A percentile compares a stretch with the other conserved stretches of the same genome.
Evolutionary conservation across 2,329 filamentous ascomycete genomes (phyloP).

Genomic region (Cercospora citrullina): DNA sequence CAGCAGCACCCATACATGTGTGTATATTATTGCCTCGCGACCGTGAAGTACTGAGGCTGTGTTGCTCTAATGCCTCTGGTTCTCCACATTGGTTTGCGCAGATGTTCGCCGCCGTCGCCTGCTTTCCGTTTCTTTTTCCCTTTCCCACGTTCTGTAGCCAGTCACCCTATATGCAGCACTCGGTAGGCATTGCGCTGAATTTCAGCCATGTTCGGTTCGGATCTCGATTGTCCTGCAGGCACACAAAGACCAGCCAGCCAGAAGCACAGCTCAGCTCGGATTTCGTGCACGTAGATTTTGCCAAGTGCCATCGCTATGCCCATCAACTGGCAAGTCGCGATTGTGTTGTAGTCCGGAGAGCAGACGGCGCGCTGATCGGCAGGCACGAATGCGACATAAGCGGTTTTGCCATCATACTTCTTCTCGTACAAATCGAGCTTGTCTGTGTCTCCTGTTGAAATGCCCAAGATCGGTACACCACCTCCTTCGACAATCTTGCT

Average conservation of each 20-base stretch:
- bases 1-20: not conserved
- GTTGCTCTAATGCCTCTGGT: not conserved
- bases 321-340: slow-evolving; percentile 23
- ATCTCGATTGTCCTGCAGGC: not conserved
- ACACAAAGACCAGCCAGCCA: slow-evolving; percentile 19
- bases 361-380: slow-evolving; percentile 8
- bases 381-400: slow-evolving; percentile 15
- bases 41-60: not conserved
- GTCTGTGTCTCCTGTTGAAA: slow-evolving; percentile 20
- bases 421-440: slow-evolving; percentile 19
- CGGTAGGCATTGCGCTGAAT: slow-evolving; percentile 18
- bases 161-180: not conserved
- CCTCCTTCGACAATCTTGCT: slow-evolving; percentile 7
- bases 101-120: not conserved
- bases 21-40: not conserved
- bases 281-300: slow-evolving; percentile 22
- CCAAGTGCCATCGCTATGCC: slow-evolving; percentile 20
- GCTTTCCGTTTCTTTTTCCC: not conserved
- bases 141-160: not conserved
- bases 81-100: not conserved
- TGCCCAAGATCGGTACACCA: slow-evolving; percentile 13
- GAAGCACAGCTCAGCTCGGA: slow-evolving; percentile 21
- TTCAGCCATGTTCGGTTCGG: not conserved
- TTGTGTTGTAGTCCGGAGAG: slow-evolving; percentile 15
- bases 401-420: slow-evolving; percentile 6